A percentile compares a stretch with the other conserved stretches of the same genome.
Conservation (phyloP, 495 filamentous ascomycete species). For the Aspergillus incahuasiensis region DNA sequence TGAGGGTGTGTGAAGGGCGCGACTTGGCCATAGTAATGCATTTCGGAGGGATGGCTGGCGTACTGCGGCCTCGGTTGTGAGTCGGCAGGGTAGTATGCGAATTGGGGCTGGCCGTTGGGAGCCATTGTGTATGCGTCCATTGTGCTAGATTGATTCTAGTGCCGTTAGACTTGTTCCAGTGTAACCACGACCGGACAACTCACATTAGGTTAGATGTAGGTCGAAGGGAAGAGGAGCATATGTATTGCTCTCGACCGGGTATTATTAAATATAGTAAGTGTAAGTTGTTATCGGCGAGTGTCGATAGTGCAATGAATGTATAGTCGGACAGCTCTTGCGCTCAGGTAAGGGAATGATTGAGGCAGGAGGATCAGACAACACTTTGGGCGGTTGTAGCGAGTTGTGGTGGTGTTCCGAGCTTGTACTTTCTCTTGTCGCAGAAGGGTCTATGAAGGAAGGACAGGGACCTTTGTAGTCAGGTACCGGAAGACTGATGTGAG, state of each 20-base stretch:
- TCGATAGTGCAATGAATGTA: constrained; percentile 26
- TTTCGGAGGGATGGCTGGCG: constrained; percentile 62
- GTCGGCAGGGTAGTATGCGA: constrained; percentile 85
- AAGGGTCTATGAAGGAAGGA: constrained; percentile 29
- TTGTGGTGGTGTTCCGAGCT: constrained; percentile 1
- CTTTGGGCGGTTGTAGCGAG: constrained; percentile 3
- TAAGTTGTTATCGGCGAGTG: constrained; percentile 1
- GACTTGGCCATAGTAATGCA: constrained; percentile 12
- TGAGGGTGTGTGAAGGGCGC: constrained; percentile 22
- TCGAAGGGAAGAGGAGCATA: neutral
- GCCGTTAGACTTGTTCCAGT: neutral
- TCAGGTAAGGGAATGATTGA: constrained; percentile 21
- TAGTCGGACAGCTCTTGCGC: constrained; percentile 13
- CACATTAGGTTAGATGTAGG: constrained; percentile 17
- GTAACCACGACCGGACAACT: neutral
- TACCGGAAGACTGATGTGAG: constrained; percentile 21
- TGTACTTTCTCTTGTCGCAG: constrained; percentile 10
- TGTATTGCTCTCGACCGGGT: constrained; percentile 11
- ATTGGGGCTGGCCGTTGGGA: constrained; percentile 62
- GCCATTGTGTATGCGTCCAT: constrained; percentile 57
- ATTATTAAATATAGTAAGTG: constrained; percentile 22
- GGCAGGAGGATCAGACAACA: constrained; percentile 5
- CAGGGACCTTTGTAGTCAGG: constrained; percentile 28
- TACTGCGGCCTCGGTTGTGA: constrained; percentile 68
- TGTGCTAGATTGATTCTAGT: constrained; percentile 14